Evolutionary conservation across 805 yeast species (phyloP), one percentile per base, ranked within the genome.

Genomic region (Hanseniaspora jakobsenii): DNA sequence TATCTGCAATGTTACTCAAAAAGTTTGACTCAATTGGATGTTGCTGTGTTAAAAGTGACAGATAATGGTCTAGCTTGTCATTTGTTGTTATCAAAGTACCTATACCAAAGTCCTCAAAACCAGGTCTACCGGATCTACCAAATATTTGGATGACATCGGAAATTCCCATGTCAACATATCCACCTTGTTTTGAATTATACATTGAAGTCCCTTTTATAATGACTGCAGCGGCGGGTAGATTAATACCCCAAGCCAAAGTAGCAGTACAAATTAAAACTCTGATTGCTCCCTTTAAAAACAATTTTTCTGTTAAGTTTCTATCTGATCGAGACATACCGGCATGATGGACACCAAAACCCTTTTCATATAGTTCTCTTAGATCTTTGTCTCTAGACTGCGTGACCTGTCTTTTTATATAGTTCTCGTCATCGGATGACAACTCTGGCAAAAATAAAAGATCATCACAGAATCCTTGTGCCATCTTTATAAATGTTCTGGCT

Each of bases 121-220:
- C 98, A 0, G 99, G 99, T 63, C 99, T 77, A 64, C 99, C 99
- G 22, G 98, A 98, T 66, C 99, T 81, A 53, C 99, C 99, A 65
- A 91, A 91, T 52, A 91, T 91, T 66, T 91, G 99, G 49, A 93
- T 81, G 31, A 91, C 95, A 64, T 91, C 99, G 0, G 95, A 81
- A 14, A 91, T 89, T 1, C 97, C 97, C 31, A 93, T 66, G 57
- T 91, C 98, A 2, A 80, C 75, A 56, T 78, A 84, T 0, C 98
- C 98, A 70, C 98, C 98, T 43, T 80, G 81, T 58, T 87, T 84
- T 0, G 97, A 72, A 58, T 91, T 94, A 57, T 91, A 91, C 0
- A 91, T 86, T 56, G 89, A 95, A 0, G 99, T 91, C 0, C 99
- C 99, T 55, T 91, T 91, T 26, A 91, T 77, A 50, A 91, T 83